phyloP scores from a whole-genome alignment of 2,329 filamentous ascomycete species.

The Fusarium mundagurra region DNA sequence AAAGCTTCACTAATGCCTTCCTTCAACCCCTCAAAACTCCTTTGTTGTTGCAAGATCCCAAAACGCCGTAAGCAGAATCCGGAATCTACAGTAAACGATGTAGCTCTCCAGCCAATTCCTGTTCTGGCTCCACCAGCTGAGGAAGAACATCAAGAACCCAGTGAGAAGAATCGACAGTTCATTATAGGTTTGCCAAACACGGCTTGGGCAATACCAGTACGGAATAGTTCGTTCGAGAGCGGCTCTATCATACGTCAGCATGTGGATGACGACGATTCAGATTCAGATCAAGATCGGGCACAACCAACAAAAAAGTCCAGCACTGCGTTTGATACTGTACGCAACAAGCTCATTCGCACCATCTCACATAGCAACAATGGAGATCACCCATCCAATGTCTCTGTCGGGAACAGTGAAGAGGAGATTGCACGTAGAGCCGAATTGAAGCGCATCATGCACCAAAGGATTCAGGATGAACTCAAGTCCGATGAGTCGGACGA shows the following conservation, averaged over 20 bases:
- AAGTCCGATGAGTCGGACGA: conserved; percentile 56
- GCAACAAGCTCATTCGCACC: conserved; percentile 55
- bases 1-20: background rate
- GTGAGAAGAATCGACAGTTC: background rate
- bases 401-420: conserved; percentile 60
- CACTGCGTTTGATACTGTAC: conserved; percentile 57
- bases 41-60: conserved; percentile 41
- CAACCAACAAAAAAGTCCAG: conserved; percentile 46
- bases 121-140: background rate
- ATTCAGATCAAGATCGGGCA: conserved; percentile 49
- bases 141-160: background rate
- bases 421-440: conserved; percentile 66
- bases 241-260: conserved; percentile 40
- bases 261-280: conserved; percentile 51
- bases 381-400: conserved; percentile 53
- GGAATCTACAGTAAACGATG: background rate
- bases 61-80: background rate
- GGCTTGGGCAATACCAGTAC: conserved; percentile 14
- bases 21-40: conserved; percentile 22
- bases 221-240: background rate
- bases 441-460: conserved; percentile 63
- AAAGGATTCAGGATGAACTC: conserved; percentile 67
- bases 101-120: background rate
- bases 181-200: conserved; percentile 26
- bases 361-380: conserved; percentile 57